Evolutionary conservation across 352 stramenopile species (phyloP).

Genomic region (Plasmopara halstedii): DNA sequence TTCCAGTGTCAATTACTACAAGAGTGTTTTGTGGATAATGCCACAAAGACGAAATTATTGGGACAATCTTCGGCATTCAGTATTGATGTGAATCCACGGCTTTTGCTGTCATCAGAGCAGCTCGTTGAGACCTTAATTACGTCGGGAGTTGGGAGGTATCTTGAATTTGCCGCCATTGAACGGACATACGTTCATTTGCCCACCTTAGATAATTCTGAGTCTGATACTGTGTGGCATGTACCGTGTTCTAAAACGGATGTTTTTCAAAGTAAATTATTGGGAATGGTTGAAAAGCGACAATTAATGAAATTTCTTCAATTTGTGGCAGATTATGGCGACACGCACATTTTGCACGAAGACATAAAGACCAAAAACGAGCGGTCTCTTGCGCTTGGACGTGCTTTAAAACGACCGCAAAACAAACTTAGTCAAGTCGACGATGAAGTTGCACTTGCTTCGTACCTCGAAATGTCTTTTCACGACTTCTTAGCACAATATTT

Average conservation of each 20-base stretch:
- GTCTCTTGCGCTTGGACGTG: constrained; percentile 61
- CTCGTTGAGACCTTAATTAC: constrained; percentile 80
- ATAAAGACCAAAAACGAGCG: constrained; percentile 84
- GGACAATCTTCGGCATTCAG: constrained; percentile 51
- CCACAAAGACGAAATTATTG: constrained; percentile 27
- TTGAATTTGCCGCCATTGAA: constrained; percentile 85
- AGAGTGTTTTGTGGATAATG: constrained; percentile 30
- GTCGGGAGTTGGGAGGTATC: constrained; percentile 78
- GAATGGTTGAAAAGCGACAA: constrained; percentile 80
- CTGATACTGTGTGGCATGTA: constrained; percentile 65
- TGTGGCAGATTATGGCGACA: constrained; percentile 78
- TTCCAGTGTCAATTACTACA: constrained; percentile 41
- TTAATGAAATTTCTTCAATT: constrained; percentile 91
- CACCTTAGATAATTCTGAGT: background rate
- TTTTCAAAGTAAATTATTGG: constrained; percentile 80
- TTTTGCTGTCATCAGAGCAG: constrained; percentile 71
- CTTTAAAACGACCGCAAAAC: constrained; percentile 82
- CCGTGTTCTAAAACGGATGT: constrained; percentile 88
- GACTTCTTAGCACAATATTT: constrained; percentile 64
- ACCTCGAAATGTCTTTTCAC: constrained; percentile 56
- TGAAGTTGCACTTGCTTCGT: constrained; percentile 25
- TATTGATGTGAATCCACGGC: constrained; percentile 72
- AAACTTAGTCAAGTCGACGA: constrained; percentile 46
- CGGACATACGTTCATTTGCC: constrained; percentile 67
- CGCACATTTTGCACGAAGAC: constrained; percentile 59